Evolutionary conservation across 2,329 filamentous ascomycete genomes (phyloP), one percentile per base, ranked within the genome.

Genomic region (Clarireedia hainanense): DNA sequence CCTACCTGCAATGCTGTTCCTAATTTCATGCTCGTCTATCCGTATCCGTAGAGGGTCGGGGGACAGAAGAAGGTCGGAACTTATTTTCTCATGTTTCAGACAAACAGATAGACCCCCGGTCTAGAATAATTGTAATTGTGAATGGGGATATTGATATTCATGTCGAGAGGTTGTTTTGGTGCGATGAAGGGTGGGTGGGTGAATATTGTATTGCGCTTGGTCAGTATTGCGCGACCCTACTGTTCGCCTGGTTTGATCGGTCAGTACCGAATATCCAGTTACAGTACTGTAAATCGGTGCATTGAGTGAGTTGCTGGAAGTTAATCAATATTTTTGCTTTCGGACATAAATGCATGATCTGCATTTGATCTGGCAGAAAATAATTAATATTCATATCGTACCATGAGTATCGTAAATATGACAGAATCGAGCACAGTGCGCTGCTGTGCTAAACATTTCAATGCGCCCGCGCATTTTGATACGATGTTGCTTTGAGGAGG

Each of bases 381-480:
- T 45, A 48, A 37, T 53, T 34, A 53, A 53, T 53, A 53, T 53
- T 39, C 23, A 39, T 48, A 27, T 42, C 51, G 39, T 54, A 48
- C 39, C 48, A 6, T n/a, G 27, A 48, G 26, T 20, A 48, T 47
- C 39, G 39, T 48, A 9, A 4, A 55, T 10, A 55, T 24, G 43
- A 42, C 5, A 27, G 26, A 6, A 27, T 6, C 27, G 27, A 30
- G 27, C 27, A 30, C 27, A 7, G 27, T 50, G 43, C 52, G 42
- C 47, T 24, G 47, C 47, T 55, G 30, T 27, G 30, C 26, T n/a
- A 30, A 6, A 26, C 34, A 9, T 26, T 42, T 37, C 46, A 55
- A 50, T 50, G 24, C 30, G 17, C 37, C 6, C 6, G 27, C 27
- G 10, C 5, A 39, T 39, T 39, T 7, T 39, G 12, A 14, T 39